These are phyloP conservation scores for Allium fistulosum DNA, from an alignment of 106 monocot species.

Conservation along the genomic window DNA sequence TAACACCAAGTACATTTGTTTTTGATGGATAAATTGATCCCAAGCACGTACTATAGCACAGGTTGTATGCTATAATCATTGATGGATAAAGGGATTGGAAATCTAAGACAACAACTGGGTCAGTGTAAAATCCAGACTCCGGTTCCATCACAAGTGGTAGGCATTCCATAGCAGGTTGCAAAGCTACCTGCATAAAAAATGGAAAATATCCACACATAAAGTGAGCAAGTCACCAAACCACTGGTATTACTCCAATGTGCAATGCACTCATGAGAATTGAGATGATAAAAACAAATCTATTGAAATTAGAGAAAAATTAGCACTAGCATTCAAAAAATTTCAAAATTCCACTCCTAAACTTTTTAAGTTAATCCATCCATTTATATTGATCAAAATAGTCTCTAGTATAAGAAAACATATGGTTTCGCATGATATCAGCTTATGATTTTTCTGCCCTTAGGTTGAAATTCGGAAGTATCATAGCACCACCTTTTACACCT, in stretches of 20 bases:
- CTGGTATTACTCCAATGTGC: too few relatives aligned
- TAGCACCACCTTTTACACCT: too few relatives aligned
- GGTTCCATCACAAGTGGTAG: slow-evolving; percentile 99
- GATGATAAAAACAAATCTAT: neutral
- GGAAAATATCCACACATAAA: too few relatives aligned
- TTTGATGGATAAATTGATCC: slow-evolving; percentile 62
- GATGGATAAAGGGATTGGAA: slow-evolving; percentile 98
- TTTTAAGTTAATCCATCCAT: neutral
- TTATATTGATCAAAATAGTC: neutral
- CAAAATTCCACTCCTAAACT: neutral
- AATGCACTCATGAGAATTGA: neutral
- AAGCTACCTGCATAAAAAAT: slow-evolving; percentile 55
- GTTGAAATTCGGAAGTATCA: too few relatives aligned
- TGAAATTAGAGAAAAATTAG: neutral
- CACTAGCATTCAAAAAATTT: neutral
- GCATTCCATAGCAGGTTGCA: slow-evolving; percentile 98
- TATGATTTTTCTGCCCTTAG: too few relatives aligned
- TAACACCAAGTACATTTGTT: slow-evolving; percentile 69
- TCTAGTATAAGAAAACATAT: too few relatives aligned
- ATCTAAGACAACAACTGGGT: slow-evolving; percentile 93
- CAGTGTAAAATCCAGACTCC: slow-evolving; percentile 80
- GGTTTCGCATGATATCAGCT: too few relatives aligned
- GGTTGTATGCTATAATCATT: slow-evolving; percentile 98
- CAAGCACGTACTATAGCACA: slow-evolving; percentile 86
- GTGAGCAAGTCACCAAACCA: too few relatives aligned